Evolutionary conservation across 1,284 basidiomycete genomes (phyloP).

Genomic region (Apiotrichum mycotoxinovorans): DNA sequence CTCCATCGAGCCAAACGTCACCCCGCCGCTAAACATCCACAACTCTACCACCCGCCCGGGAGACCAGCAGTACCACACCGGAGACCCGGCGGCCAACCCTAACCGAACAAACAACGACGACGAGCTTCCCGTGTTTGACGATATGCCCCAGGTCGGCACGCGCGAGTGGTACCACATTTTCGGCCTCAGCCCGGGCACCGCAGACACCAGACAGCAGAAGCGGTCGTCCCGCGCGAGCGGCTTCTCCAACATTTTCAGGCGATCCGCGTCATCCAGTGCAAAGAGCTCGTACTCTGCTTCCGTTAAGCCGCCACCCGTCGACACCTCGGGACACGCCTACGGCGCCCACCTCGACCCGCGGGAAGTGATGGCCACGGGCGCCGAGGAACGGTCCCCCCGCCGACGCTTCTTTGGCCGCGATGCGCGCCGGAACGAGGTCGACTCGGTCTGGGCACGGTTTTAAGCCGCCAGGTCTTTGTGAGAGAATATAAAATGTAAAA

Average conservation of each 20-base stretch:
- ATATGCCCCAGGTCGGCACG: not conserved
- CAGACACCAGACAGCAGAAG: too few species aligned
- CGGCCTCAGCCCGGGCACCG: not conserved
- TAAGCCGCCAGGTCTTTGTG: not conserved
- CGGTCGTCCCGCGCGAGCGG: not conserved
- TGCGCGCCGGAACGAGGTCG: not conserved
- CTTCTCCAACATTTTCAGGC: not conserved
- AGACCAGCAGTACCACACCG: not conserved
- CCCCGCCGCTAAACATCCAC: not conserved
- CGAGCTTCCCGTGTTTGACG: not conserved
- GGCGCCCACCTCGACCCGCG: conserved; percentile 3
- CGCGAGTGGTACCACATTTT: conserved; percentile 14
- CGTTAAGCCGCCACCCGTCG: not conserved
- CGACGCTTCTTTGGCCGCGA: not conserved
- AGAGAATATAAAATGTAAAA: too few species aligned
- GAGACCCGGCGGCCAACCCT: not conserved
- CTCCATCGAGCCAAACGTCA: not conserved
- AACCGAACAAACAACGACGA: not conserved
- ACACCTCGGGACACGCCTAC: too few species aligned
- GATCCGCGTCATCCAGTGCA: too few species aligned
- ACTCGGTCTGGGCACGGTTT: not conserved
- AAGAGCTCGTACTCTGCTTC: too few species aligned
- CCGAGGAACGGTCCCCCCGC: conserved; percentile 1
- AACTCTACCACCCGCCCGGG: not conserved
- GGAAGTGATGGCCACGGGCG: not conserved